Evolutionary conservation across 2,329 filamentous ascomycete species (phyloP).

Genomic region (Onygenales sp.): DNA sequence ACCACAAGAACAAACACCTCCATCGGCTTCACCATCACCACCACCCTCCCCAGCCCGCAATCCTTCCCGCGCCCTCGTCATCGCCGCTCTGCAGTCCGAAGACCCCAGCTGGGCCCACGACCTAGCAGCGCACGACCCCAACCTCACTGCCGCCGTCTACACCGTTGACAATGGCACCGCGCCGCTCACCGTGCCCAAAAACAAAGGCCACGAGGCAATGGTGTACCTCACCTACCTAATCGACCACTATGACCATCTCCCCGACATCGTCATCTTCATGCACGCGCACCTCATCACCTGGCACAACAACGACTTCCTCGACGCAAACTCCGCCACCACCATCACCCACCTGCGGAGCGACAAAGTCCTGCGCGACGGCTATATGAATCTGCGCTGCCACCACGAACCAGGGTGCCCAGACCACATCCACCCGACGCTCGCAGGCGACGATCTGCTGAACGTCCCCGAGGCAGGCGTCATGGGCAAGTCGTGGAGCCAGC

Average conservation of each 20-base stretch:
- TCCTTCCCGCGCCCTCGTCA: conserved; percentile 46
- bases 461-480: conserved; percentile 40
- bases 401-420: conserved; percentile 49
- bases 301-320: conserved; percentile 50
- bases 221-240: conserved; percentile 53
- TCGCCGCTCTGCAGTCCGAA: conserved; percentile 43
- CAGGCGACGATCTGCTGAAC: conserved; percentile 25
- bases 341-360: conserved; percentile 42
- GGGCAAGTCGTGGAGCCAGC: conserved; percentile 35
- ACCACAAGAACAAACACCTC: neutral
- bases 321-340: conserved; percentile 41
- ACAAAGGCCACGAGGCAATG: conserved; percentile 55
- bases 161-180: conserved; percentile 42
- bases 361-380: conserved; percentile 43
- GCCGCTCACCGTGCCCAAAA: conserved; percentile 42
- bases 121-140: conserved; percentile 40
- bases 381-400: conserved; percentile 51
- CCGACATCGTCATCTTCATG: conserved; percentile 52
- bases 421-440: conserved; percentile 41
- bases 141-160: conserved; percentile 40
- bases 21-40: neutral
- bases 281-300: conserved; percentile 47
- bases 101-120: conserved; percentile 37
- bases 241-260: conserved; percentile 49
- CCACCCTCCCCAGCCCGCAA: conserved; percentile 13